Evolutionary conservation across 2,329 filamentous ascomycete species (phyloP).

Genomic region (Trichoderma breve): DNA sequence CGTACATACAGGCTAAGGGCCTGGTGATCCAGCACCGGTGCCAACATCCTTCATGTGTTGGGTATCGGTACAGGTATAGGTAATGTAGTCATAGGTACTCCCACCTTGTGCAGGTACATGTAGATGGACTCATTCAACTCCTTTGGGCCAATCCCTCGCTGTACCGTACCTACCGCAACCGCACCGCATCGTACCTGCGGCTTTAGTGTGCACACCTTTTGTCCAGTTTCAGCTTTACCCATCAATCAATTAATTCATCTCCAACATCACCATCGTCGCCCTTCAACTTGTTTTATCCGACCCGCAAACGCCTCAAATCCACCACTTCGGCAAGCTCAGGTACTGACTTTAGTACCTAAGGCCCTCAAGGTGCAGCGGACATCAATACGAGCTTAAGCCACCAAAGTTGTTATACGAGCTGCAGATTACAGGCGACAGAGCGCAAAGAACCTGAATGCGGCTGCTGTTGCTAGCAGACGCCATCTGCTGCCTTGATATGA

Average conservation of each 20-base stretch:
- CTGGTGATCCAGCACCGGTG: too few relatives aligned
- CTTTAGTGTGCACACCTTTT: background rate
- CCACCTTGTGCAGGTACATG: background rate
- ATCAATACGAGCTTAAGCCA: background rate
- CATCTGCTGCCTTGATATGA: background rate
- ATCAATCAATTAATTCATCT: background rate
- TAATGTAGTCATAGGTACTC: too few relatives aligned
- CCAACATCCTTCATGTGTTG: too few relatives aligned
- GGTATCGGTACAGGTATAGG: background rate
- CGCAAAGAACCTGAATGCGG: background rate
- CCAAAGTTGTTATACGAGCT: background rate
- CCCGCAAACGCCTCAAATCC: background rate
- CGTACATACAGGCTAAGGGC: background rate
- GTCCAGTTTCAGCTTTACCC: background rate
- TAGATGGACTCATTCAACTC: background rate
- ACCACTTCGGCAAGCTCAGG: too few relatives aligned
- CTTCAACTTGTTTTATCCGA: background rate
- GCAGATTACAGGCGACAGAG: background rate
- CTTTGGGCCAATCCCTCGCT: background rate
- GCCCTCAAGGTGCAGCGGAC: background rate
- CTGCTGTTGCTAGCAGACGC: background rate
- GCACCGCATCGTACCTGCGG: constrained; percentile 5
- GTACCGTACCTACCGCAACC: background rate
- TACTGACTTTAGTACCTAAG: background rate
- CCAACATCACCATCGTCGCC: background rate